Evolutionary conservation across 805 yeast genomes (phyloP), one percentile per base, ranked within the genome.

Genomic region (Candida caryicola): DNA sequence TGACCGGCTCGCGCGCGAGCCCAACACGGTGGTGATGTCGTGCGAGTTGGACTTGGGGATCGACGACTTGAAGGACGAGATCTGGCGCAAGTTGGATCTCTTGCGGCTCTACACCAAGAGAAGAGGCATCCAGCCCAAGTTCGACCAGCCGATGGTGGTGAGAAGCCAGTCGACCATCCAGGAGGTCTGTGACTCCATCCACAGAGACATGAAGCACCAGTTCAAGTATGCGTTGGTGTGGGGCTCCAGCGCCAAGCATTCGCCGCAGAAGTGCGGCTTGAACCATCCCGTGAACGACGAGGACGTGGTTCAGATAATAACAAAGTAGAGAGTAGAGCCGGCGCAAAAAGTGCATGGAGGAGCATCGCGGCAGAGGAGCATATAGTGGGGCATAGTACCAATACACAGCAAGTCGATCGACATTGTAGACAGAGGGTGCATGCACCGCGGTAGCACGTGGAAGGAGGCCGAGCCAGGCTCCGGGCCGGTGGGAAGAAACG

Each of bases 231-330:
- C 98, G 0, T 64, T 89, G 54, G 96, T 91, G 4, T 91, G 98
- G 97, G 99, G 99, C 0, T 80, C 90, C 1, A 82, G 95, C 33
- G 85, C 97, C 5, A 93, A 93, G 59, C 95, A 88, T 57, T 86
- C 91, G 25, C 98, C 98, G 3, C 99, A 91, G 57, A 91, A 91
- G 57, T 91, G 98, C 71, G 98, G 99, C 0, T 69, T 91, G 40
- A 76, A 58, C 45, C 99, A 91, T 59, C 68, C 69, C 26, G 82
- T 93, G 10, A 79, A 85, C 50, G 98, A 91, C 57, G 97, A 90
- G 57, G 99, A 91, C 58, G 99, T 91, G 13, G 91, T 93, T 16
- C 82, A 93, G 35, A 79, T 91, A 40, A 88, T 91, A 34, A 80
- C 96, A 15, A 91, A 89, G 66, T 89, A 71, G 47, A 21, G 25